Conservation (phyloP, 306 rosid species). For the Lagenaria siceraria region DNA sequence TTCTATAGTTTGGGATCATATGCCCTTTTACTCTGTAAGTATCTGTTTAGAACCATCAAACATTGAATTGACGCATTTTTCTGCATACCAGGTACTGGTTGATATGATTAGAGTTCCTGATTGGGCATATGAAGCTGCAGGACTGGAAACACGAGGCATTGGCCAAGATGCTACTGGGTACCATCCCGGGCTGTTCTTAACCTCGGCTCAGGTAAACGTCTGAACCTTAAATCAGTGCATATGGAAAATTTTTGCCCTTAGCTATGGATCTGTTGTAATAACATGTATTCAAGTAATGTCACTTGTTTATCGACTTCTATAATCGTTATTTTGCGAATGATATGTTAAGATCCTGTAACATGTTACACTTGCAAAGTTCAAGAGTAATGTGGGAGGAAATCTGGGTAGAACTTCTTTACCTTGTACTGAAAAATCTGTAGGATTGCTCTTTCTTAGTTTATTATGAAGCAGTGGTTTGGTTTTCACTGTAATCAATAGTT, state of each 20-base stretch:
- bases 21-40: not conserved
- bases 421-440: not conserved
- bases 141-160: conserved; percentile 85
- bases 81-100: conserved; percentile 48
- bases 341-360: not conserved
- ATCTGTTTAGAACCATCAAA: not conserved
- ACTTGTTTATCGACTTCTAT: not conserved
- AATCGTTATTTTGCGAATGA: not conserved
- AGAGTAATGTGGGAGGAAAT: not conserved
- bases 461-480: not conserved
- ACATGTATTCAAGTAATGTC: not conserved
- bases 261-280: not conserved
- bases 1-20: not conserved
- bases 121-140: conserved; percentile 98
- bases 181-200: conserved; percentile 91
- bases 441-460: not conserved
- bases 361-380: not conserved
- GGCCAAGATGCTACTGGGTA: conserved; percentile 83
- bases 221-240: not conserved
- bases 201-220: conserved; percentile 76
- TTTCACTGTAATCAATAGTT: not conserved
- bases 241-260: not conserved
- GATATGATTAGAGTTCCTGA: conserved; percentile 98
- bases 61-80: not conserved
- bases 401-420: not conserved